phyloP scores from a whole-genome alignment of 1,139 yeast species.

The Zygosaccharomyces sapae region DNA sequence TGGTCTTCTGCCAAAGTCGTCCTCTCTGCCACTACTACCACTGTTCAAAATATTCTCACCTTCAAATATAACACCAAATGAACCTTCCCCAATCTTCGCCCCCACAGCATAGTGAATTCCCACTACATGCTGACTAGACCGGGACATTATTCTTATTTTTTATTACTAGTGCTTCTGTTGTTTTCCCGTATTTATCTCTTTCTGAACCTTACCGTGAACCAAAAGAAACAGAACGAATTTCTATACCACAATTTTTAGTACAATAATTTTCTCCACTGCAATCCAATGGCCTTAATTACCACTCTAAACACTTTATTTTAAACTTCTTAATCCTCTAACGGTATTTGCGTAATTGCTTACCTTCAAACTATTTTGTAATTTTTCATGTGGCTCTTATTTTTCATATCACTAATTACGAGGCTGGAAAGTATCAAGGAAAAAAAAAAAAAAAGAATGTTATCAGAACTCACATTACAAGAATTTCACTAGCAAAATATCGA shows the following conservation, averaged over 20 bases:
- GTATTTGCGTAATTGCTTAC: background rate
- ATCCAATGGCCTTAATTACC: background rate
- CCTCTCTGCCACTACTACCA: constrained; percentile 11
- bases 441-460: background rate
- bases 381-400: constrained; percentile 1
- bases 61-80: constrained; percentile 94
- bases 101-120: constrained; percentile 91
- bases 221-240: background rate
- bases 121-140: constrained; percentile 42
- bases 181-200: background rate
- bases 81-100: constrained; percentile 96
- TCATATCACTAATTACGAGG: background rate
- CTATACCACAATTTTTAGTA: background rate
- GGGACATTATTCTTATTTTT: constrained; percentile 12
- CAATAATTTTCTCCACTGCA: background rate
- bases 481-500: background rate
- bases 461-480: background rate
- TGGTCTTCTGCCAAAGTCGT: constrained; percentile 39
- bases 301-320: background rate
- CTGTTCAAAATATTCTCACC: constrained; percentile 78
- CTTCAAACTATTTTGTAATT: constrained; percentile 4
- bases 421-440: background rate
- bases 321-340: background rate
- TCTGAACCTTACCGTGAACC: background rate
- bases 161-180: background rate